Evolutionary conservation across 768 basidiomycete genomes (phyloP).

Genomic region (Boletales sp.): DNA sequence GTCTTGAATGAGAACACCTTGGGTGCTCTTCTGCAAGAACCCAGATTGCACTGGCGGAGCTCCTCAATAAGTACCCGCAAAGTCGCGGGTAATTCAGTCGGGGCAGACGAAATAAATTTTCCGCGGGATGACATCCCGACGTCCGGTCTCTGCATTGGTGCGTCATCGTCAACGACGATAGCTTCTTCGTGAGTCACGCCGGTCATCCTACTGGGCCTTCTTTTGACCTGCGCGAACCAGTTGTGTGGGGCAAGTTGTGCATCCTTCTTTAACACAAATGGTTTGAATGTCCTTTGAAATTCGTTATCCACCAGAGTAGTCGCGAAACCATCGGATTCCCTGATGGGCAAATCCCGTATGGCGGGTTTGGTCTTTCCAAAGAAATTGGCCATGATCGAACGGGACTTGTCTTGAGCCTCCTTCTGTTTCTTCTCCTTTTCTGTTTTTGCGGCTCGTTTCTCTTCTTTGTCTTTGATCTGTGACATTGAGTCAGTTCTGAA

Average conservation of each 20-base stretch:
- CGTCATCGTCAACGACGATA: constrained; percentile 56
- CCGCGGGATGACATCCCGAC: constrained; percentile 6
- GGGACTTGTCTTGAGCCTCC: constrained; percentile 68
- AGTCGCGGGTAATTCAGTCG: neutral
- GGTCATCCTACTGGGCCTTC: constrained; percentile 22
- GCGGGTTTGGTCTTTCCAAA: constrained; percentile 60
- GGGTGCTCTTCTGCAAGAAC: constrained; percentile 20
- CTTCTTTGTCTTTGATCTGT: constrained; percentile 66
- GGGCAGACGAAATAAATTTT: neutral
- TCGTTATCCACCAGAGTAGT: constrained; percentile 48
- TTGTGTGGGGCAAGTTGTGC: constrained; percentile 69
- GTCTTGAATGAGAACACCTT: constrained; percentile 25
- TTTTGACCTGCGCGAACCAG: constrained; percentile 48
- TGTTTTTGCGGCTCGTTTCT: constrained; percentile 63
- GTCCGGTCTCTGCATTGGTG: constrained; percentile 10
- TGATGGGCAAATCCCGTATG: constrained; percentile 19
- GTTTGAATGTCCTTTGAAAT: constrained; percentile 73
- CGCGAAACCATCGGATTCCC: constrained; percentile 25
- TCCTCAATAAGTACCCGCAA: constrained; percentile 16
- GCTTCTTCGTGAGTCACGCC: constrained; percentile 38
- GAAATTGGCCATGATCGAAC: constrained; percentile 73
- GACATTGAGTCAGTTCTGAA: constrained; percentile 2
- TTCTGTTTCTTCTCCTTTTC: constrained; percentile 72
- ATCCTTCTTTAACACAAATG: constrained; percentile 77
- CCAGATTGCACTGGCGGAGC: constrained; percentile 28